Percentiles rank a stretch among this genome's conserved stretches.
Conservation (phyloP, 768 basidiomycete genomes). For the Sutorius australiensis region DNA sequence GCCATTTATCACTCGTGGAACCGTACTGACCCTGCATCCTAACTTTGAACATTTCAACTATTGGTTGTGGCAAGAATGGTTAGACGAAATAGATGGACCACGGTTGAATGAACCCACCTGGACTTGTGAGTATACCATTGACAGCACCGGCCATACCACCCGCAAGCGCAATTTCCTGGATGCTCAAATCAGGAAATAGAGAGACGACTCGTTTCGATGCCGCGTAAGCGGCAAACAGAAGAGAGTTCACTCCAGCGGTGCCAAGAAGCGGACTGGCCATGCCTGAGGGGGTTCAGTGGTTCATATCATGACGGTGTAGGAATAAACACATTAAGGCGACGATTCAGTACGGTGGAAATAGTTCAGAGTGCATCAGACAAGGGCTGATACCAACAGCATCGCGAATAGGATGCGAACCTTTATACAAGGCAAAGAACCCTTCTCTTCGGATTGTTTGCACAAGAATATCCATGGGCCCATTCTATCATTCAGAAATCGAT, state of each 20-base stretch:
- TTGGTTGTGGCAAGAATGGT: neutral
- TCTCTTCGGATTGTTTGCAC: slow-evolving; percentile 77
- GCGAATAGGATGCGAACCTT: slow-evolving; percentile 50
- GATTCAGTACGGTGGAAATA: neutral
- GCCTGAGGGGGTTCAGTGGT: slow-evolving; percentile 34
- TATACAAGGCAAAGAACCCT: slow-evolving; percentile 91
- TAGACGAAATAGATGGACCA: neutral
- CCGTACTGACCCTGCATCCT: slow-evolving; percentile 98
- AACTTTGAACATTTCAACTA: slow-evolving; percentile 98
- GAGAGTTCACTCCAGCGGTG: slow-evolving; percentile 92
- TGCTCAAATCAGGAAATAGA: slow-evolving; percentile 80
- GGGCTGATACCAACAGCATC: neutral
- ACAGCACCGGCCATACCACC: slow-evolving; percentile 91
- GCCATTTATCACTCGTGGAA: slow-evolving; percentile 67
- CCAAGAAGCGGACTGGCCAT: slow-evolving; percentile 91
- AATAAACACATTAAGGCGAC: neutral
- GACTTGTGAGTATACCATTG: slow-evolving; percentile 88
- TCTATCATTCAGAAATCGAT: slow-evolving; percentile 41
- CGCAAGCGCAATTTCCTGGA: slow-evolving; percentile 77
- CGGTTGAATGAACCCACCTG: slow-evolving; percentile 46
- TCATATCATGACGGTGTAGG: neutral
- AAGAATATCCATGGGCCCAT: slow-evolving; percentile 92
- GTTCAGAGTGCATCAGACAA: neutral
- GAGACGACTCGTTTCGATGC: slow-evolving; percentile 77
- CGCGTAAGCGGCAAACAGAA: slow-evolving; percentile 91